Conservation (phyloP, 768 basidiomycete species). For the Dictyophora rubrovolvata region DNA sequence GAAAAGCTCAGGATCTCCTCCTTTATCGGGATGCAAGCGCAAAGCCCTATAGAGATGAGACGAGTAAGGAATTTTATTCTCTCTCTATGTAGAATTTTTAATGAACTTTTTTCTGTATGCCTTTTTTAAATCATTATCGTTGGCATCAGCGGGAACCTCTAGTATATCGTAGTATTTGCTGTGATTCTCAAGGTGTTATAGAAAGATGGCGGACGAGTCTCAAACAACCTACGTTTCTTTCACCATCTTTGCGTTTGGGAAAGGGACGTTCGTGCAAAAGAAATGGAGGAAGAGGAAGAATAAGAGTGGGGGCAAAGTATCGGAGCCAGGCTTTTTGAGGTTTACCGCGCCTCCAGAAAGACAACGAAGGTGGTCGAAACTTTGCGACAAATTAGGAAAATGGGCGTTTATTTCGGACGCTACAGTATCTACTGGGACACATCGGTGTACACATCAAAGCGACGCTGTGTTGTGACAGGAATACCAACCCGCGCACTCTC, state of each 20-base stretch:
- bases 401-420: slow-evolving; percentile 1
- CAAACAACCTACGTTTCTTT: slow-evolving; percentile 48
- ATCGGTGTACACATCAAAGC: slow-evolving; percentile 88
- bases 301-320: slow-evolving; percentile 6
- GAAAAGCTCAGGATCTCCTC: slow-evolving; percentile 93
- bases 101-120: slow-evolving; percentile 87
- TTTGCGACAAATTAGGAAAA: slow-evolving; percentile 25
- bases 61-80: slow-evolving; percentile 4
- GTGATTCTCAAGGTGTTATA: slow-evolving; percentile 8
- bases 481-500: slow-evolving; percentile 67
- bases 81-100: neutral
- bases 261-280: slow-evolving; percentile 6
- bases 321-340: slow-evolving; percentile 10
- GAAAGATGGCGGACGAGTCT: neutral
- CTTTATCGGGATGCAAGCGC: slow-evolving; percentile 85
- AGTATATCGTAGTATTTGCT: slow-evolving; percentile 92
- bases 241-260: slow-evolving; percentile 41
- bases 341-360: slow-evolving; percentile 17
- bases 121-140: slow-evolving; percentile 84
- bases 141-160: slow-evolving; percentile 69
- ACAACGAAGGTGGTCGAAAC: slow-evolving; percentile 26
- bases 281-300: slow-evolving; percentile 12
- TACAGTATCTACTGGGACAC: slow-evolving; percentile 28
- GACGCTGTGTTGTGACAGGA: slow-evolving; percentile 83
- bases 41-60: slow-evolving; percentile 45